phyloP scores from a whole-genome alignment of 306 rosid genomes.

The Malus fusca region DNA sequence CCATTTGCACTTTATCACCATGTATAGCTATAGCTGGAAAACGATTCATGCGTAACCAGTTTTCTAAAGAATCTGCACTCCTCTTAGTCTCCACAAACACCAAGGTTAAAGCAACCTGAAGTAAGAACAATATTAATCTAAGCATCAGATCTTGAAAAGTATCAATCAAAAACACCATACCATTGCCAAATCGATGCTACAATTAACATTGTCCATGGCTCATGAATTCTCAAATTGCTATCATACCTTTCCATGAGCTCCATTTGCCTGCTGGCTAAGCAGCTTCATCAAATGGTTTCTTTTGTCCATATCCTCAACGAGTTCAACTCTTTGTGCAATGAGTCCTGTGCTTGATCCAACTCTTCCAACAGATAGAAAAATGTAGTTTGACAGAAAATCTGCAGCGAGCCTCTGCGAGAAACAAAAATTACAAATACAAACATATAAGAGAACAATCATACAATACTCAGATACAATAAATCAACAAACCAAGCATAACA shows the following conservation, averaged over 20 bases:
- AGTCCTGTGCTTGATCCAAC: conserved; percentile 40
- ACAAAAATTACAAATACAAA: neutral
- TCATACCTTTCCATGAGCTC: conserved; percentile 20
- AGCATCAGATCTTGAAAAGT: neutral
- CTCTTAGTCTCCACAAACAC: conserved; percentile 38
- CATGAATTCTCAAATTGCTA: too few relatives aligned
- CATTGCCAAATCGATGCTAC: neutral
- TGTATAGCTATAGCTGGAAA: conserved; percentile 31
- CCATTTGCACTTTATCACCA: conserved; percentile 37
- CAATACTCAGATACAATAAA: neutral
- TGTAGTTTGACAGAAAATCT: conserved; percentile 35
- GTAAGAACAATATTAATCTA: neutral
- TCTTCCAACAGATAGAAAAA: conserved; percentile 32
- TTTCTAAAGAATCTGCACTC: conserved; percentile 28
- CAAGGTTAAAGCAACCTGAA: conserved; percentile 27
- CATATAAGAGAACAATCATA: neutral
- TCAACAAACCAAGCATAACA: neutral
- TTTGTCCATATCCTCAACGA: conserved; percentile 21
- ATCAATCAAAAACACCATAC: neutral
- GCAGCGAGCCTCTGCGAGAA: conserved; percentile 26
- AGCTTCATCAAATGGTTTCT: conserved; percentile 7
- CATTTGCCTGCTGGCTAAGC: conserved; percentile 15
- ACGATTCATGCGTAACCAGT: conserved; percentile 15
- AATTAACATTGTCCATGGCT: neutral
- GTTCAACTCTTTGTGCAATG: conserved; percentile 23